Base-by-base conservation (phyloP, 306 rosid genomes). In the Glycine latifolia region DNA sequence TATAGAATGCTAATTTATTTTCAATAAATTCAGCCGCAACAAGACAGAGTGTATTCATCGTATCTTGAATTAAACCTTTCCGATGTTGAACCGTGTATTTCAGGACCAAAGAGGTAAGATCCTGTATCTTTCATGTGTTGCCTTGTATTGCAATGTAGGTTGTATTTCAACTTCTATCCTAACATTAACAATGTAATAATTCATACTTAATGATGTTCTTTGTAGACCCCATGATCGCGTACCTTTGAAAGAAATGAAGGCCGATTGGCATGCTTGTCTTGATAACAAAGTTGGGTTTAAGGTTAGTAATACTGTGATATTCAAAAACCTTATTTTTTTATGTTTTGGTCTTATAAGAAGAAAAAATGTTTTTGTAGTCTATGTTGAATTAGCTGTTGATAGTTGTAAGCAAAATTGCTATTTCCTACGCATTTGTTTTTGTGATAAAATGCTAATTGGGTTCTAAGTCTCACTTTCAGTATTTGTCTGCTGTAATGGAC, bases 201-300 rank as follows among this genome's bases (percentile, higher is more conserved):
- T 82, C 63, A 73, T 70, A 7, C 6, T 56, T 41, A 48, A 73
- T 73, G 53, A 20, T 54, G 47, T 82, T 61, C 49, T 70, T 73
- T 54, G 47, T 78, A 94, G 97, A 77, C 98, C 98, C 76, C 98
- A 94, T 69, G 98, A 92, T 62, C 98, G 97, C 2, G 97, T 94
- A 75, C 78, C 88, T 78, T 79, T 94, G 85, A 94, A 89, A 81
- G 97, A 94, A 79, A 91, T 94, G 98, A 94, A 94, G 87, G 79
- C 87, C 65, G 98, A 94, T 87, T 92, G 97, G 98, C 97, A 91
- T 70, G 84, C 90, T 59, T 94, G 98, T 86, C 98, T 94, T 71
- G 97, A 92, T 86, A 91, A 76, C 88, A 88, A 94, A 87, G 97
- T 94, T 91, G 98, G 98, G 70, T 94, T 94, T 83, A 94, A 94